Percentiles rank a stretch among this genome's conserved stretches.
Conservation (phyloP, 2,329 filamentous ascomycete species). For the Botrytis elliptica region DNA sequence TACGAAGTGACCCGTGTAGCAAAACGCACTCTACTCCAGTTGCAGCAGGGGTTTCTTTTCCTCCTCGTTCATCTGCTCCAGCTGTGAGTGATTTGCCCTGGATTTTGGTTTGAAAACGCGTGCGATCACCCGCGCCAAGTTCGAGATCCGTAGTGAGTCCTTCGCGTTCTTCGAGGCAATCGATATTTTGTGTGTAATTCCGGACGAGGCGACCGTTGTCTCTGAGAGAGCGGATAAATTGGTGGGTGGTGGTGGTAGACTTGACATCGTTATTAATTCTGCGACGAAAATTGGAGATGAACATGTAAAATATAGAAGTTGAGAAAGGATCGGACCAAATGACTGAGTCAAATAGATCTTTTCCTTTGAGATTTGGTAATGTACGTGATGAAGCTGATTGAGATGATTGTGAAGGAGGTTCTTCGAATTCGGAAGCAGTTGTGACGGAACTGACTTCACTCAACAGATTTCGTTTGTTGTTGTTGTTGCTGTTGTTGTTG, state of each 20-base stretch:
- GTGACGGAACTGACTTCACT: slow-evolving; percentile 20
- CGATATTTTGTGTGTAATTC: slow-evolving; percentile 76
- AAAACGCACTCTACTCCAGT: slow-evolving; percentile 54
- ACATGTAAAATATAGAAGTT: slow-evolving; percentile 71
- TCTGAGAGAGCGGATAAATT: slow-evolving; percentile 65
- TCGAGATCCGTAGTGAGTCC: slow-evolving; percentile 62
- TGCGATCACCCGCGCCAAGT: slow-evolving; percentile 60
- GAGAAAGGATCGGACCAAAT: slow-evolving; percentile 67
- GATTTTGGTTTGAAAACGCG: slow-evolving; percentile 54
- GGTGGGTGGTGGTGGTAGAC: slow-evolving; percentile 63
- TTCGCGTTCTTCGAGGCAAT: slow-evolving; percentile 69
- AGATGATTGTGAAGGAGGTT: slow-evolving; percentile 29
- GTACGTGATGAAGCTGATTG: slow-evolving; percentile 27
- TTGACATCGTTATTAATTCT: slow-evolving; percentile 58
- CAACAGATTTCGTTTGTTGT: slow-evolving; percentile 4
- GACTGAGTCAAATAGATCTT: slow-evolving; percentile 68
- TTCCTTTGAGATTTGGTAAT: slow-evolving; percentile 65
- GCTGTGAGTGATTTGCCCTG: slow-evolving; percentile 41
- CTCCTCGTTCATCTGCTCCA: slow-evolving; percentile 35
- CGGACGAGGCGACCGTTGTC: slow-evolving; percentile 67
- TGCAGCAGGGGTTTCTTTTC: slow-evolving; percentile 29
- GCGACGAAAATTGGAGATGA: slow-evolving; percentile 65
- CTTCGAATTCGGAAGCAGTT: slow-evolving; percentile 18
- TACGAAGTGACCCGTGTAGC: slow-evolving; percentile 66
- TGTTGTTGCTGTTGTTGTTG: neutral